These are phyloP conservation scores for Hypomyces perniciosus DNA, from an alignment of 2,329 filamentous ascomycete genomes.

Conservation along the genomic window DNA sequence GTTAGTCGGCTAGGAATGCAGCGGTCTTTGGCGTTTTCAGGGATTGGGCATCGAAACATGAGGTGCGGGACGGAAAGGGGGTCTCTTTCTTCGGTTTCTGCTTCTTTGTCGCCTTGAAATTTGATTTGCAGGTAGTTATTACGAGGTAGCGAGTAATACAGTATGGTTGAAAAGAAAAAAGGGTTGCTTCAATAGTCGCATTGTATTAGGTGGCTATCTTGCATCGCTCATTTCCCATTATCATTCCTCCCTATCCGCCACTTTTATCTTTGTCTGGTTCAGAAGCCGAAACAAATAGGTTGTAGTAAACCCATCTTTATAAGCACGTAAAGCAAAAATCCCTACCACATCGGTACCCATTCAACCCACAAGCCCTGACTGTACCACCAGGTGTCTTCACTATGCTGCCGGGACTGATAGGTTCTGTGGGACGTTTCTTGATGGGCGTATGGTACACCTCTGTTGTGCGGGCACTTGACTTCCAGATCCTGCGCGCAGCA, in stretches of 20 bases:
- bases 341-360: constrained; percentile 49
- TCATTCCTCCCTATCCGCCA: too few relatives aligned
- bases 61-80: constrained; percentile 5
- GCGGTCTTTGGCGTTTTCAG: constrained; percentile 10
- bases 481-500: constrained; percentile 22
- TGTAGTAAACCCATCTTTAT: constrained; percentile 13
- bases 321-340: constrained; percentile 57
- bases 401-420: constrained; percentile 21
- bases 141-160: constrained; percentile 22
- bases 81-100: constrained; percentile 2
- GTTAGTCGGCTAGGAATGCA: constrained; percentile 2
- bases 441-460: constrained; percentile 23
- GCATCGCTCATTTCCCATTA: too few relatives aligned
- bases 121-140: constrained; percentile 18
- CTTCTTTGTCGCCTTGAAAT: constrained; percentile 5
- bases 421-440: constrained; percentile 17
- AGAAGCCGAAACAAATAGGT: too few relatives aligned
- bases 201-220: too few relatives aligned
- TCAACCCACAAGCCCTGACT: constrained; percentile 46
- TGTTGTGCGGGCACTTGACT: constrained; percentile 24
- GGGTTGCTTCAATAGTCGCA: too few relatives aligned
- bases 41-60: constrained; percentile 9
- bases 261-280: neutral
- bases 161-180: neutral
- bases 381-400: constrained; percentile 46